Evolutionary conservation across 2,329 filamentous ascomycete genomes (phyloP).

Genomic region (Thyridium curvatum): DNA sequence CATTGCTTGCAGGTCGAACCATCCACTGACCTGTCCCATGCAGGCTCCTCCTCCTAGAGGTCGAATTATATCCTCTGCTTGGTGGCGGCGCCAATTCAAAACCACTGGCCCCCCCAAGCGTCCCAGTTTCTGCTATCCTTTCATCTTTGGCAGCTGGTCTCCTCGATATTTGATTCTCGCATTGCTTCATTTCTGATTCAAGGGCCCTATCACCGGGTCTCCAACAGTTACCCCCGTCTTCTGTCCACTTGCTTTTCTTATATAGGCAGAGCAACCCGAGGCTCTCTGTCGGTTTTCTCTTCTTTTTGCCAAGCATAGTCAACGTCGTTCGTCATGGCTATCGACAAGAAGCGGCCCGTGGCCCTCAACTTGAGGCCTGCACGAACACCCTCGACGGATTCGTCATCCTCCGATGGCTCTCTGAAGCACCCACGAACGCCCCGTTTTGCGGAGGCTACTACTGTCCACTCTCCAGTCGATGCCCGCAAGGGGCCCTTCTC

Average conservation of each 20-base stretch:
- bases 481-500: constrained; percentile 45
- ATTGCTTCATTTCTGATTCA: constrained; percentile 26
- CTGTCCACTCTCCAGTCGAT: constrained; percentile 71
- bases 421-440: constrained; percentile 66
- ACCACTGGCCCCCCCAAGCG: constrained; percentile 30
- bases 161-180: constrained; percentile 28
- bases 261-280: too few species aligned
- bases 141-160: constrained; percentile 51
- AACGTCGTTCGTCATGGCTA: constrained; percentile 22
- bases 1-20: constrained; percentile 26
- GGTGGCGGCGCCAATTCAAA: constrained; percentile 42
- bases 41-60: constrained; percentile 20
- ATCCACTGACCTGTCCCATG: constrained; percentile 30
- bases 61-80: constrained; percentile 24
- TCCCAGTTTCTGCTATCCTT: constrained; percentile 28
- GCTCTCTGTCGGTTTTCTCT: constrained; percentile 11
- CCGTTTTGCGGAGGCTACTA: constrained; percentile 75
- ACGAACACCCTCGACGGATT: constrained; percentile 42
- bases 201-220: constrained; percentile 16
- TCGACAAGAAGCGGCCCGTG: constrained; percentile 49
- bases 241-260: too few species aligned
- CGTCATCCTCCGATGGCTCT: constrained; percentile 46
- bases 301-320: constrained; percentile 18
- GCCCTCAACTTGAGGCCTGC: constrained; percentile 47
- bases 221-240: too few species aligned